These are phyloP conservation scores for Cicer cuneatum DNA, from an alignment of 306 rosid species.

Conservation along the genomic window DNA sequence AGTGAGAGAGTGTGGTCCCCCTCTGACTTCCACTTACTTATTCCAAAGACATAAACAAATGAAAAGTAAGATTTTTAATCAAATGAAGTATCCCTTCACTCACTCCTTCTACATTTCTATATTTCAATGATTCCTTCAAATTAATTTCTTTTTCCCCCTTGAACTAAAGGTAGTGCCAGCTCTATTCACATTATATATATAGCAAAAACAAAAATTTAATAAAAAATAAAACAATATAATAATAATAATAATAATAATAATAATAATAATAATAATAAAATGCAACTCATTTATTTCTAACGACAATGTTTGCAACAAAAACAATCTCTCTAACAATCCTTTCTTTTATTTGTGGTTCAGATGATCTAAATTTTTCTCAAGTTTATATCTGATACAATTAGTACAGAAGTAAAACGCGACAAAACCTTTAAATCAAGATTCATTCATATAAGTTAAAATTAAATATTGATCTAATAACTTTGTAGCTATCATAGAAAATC, in stretches of 20 bases:
- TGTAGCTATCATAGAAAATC: background rate
- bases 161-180: constrained; percentile 76
- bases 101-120: constrained; percentile 51
- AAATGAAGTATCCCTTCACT: constrained; percentile 75
- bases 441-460: background rate
- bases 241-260: no score
- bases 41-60: constrained; percentile 77
- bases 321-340: constrained; percentile 30
- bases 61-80: constrained; percentile 82
- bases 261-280: no score
- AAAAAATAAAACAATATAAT: background rate
- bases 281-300: constrained; percentile 45
- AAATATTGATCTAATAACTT: background rate
- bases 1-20: constrained; percentile 66
- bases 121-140: constrained; percentile 66
- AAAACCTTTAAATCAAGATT: background rate
- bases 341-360: background rate
- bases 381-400: background rate
- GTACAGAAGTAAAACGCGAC: background rate
- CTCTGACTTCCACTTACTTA: constrained; percentile 97
- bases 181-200: constrained; percentile 70
- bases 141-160: constrained; percentile 34
- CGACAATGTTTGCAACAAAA: background rate
- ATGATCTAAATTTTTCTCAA: background rate
- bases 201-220: constrained; percentile 46